A percentile compares a stretch with the other conserved stretches of the same genome.
Evolutionary conservation across 805 yeast genomes (phyloP).

Genomic region (Candida silvatica): DNA sequence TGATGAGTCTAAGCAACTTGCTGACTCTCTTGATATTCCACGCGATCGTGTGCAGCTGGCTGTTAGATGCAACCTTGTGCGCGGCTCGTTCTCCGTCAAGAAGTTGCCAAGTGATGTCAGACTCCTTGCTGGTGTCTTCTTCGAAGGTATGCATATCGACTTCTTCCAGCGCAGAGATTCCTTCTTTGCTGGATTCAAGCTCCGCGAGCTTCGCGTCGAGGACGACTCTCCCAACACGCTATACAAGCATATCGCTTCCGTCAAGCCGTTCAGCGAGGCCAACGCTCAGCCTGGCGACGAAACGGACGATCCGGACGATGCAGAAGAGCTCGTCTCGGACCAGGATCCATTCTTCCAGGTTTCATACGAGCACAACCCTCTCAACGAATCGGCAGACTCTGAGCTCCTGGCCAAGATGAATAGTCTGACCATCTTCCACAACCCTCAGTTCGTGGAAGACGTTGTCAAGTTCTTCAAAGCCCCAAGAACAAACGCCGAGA

Average conservation of each 20-base stretch:
- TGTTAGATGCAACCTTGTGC: constrained; percentile 56
- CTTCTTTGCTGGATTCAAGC: constrained; percentile 56
- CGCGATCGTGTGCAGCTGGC: constrained; percentile 64
- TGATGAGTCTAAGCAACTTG: constrained; percentile 50
- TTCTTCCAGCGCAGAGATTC: constrained; percentile 77
- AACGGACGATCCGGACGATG: constrained; percentile 2
- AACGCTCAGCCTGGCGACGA: constrained; percentile 7
- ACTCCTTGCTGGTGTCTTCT: constrained; percentile 54
- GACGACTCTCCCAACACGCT: constrained; percentile 76
- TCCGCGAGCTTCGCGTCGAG: constrained; percentile 76
- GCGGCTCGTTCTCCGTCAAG: constrained; percentile 68
- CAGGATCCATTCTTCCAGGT: constrained; percentile 70
- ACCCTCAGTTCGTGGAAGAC: constrained; percentile 74
- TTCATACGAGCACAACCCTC: constrained; percentile 78
- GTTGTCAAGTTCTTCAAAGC: constrained; percentile 75
- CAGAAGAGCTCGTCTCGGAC: constrained; percentile 8
- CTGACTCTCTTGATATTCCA: constrained; percentile 57
- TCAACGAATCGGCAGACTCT: constrained; percentile 79
- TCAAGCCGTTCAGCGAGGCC: constrained; percentile 42
- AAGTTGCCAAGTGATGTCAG: constrained; percentile 22
- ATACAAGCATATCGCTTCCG: constrained; percentile 85
- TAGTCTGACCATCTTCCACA: constrained; percentile 86
- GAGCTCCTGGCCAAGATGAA: constrained; percentile 62
- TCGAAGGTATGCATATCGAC: constrained; percentile 73
- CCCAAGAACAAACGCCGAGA: constrained; percentile 76